Conservation (phyloP, 257 asterid species). For the Pogostemon cablin region DNA sequence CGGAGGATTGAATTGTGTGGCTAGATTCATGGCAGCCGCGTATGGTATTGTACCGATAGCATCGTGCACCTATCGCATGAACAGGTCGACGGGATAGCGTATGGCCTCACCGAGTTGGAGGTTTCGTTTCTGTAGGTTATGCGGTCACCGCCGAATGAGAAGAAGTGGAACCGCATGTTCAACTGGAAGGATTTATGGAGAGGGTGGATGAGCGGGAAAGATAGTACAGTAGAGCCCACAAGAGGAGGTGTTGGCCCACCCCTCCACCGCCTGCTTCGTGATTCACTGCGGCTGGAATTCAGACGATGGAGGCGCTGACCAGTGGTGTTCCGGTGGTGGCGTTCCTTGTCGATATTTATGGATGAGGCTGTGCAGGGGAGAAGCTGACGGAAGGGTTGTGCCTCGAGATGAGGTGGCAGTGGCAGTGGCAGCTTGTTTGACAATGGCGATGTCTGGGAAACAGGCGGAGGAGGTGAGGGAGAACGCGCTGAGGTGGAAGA, state of each 20-base stretch:
- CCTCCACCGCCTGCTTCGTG: constrained; percentile 66
- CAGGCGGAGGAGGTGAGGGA: constrained; percentile 56
- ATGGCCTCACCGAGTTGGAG: constrained; percentile 48
- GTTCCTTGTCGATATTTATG: constrained; percentile 80
- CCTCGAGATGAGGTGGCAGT: constrained; percentile 44
- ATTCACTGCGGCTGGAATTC: constrained; percentile 96
- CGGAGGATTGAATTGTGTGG: constrained; percentile 59
- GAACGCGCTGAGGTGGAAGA: constrained; percentile 70
- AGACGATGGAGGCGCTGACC: constrained; percentile 67
- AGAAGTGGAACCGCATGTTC: no score
- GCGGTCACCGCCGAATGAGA: no score
- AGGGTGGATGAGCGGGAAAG: constrained; percentile 50
- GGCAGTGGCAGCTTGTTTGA: constrained; percentile 50
- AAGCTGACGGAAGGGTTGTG: constrained; percentile 53
- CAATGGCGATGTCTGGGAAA: constrained; percentile 45
- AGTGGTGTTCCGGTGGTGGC: constrained; percentile 41
- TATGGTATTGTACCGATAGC: constrained; percentile 76
- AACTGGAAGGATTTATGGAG: neutral
- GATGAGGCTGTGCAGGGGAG: constrained; percentile 67
- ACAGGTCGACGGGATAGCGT: constrained; percentile 68
- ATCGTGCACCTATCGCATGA: constrained; percentile 59
- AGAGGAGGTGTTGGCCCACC: constrained; percentile 71
- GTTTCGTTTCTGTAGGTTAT: no score
- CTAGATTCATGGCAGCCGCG: constrained; percentile 52
- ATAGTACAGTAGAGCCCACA: constrained; percentile 79